Percentiles rank a stretch among this genome's conserved stretches.
phyloP scores from a whole-genome alignment of 73 alveolate species.

The Paramecium octaurelia region DNA sequence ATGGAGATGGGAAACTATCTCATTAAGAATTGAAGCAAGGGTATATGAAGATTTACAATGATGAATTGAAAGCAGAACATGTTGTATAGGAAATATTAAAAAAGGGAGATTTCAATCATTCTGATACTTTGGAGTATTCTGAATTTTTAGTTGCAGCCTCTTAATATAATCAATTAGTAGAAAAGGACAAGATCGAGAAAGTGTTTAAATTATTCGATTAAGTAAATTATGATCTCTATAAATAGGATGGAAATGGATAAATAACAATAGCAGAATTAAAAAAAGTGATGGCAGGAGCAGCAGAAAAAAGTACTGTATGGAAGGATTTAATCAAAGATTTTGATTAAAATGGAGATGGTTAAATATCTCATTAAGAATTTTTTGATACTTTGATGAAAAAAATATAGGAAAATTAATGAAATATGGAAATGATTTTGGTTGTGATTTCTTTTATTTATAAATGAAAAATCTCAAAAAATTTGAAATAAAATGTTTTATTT shows the following conservation, averaged over 20 bases:
- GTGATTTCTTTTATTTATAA: background rate
- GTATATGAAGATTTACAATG: background rate
- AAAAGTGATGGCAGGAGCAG: slow-evolving; percentile 40
- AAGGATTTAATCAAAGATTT: background rate
- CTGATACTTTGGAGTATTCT: slow-evolving; percentile 35
- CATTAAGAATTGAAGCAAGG: slow-evolving; percentile 40
- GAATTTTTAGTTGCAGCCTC: slow-evolving; percentile 26
- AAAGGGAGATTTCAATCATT: slow-evolving; percentile 47
- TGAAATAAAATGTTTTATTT: too few relatives aligned
- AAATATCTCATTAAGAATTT: slow-evolving; percentile 38
- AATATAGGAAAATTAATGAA: background rate
- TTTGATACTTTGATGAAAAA: background rate
- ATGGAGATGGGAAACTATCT: slow-evolving; percentile 52
- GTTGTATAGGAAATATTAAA: slow-evolving; percentile 1
- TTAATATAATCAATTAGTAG: background rate
- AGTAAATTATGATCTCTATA: background rate
- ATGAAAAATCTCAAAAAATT: background rate
- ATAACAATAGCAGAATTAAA: slow-evolving; percentile 11
- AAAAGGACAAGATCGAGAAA: background rate
- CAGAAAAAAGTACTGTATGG: background rate
- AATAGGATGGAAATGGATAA: slow-evolving; percentile 48
- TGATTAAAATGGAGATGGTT: slow-evolving; percentile 60
- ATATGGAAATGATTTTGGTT: background rate
- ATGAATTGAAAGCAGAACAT: slow-evolving; percentile 28
- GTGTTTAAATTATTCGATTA: background rate